Base-by-base conservation (phyloP, 2,329 filamentous ascomycete genomes). In the Claviceps maximensis region DNA sequence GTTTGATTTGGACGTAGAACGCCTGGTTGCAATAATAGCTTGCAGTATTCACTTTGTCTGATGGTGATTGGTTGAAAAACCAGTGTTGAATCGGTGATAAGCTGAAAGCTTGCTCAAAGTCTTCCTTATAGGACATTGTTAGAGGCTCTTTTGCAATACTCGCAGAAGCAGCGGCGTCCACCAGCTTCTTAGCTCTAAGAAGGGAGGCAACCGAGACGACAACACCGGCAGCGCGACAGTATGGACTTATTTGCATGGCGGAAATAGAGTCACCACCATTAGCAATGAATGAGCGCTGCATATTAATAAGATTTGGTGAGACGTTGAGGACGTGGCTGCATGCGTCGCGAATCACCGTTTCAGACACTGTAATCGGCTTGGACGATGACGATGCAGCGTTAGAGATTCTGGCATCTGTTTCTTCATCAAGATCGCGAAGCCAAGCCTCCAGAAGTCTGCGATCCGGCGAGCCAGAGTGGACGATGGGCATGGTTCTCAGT, bases 251-350 rank as follows among this genome's bases (percentile, higher is more conserved):
- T 29, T 44, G 45, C 54, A 56, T 56, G 13, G 54, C 54, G 19
- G 54, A 56, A 19, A 56, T 56, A 13, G 54, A 56, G 36, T 56
- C 54, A 29, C 54, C 54, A 31, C 52, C 49, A 36, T 54, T 54
- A 3, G 54, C 52, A 41, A 56, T 56, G 31, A 56, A 56, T 0
- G 54, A 56, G 44, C 50, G 36, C 36, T 56, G 36, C 44, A 56
- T 42, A 6, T 52, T 54, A 25, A 56, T 42, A n/a, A 27, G 23
- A 6, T 52, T 29, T 2, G 36, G 12, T 17, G 52, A 49, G 19
- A 54, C 23, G 19, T 56, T 56, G 19, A 56, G 49, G 36, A 50
- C 42, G 31, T 51, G 25, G 33, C 52, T 50, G 41, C 52, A 54
- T 21, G 54, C 54, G n/a, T 53, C 40, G 4, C 38, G 36, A 23